Base-by-base conservation (phyloP, 306 rosid species). In the Medicago ruthenica region DNA sequence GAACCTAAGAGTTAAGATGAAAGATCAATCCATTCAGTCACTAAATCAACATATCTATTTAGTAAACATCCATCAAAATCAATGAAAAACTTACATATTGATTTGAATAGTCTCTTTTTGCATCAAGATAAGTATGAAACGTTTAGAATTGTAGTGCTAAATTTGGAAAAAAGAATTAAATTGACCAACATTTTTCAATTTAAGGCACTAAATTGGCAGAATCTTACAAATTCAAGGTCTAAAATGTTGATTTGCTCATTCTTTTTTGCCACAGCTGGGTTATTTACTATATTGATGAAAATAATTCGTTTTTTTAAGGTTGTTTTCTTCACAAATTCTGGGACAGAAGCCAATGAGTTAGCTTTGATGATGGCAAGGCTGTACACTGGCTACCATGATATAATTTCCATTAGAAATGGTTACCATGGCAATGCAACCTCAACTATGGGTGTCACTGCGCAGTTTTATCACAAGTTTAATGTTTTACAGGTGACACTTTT, bases 301-400 rank as follows among this genome's bases (percentile, higher is more conserved):
- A 54, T 12, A 9, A 9, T 13, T 73, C 37, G 34, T 41, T 16
- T 5, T 36, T 68, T 57, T 64, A 58, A 84, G 83, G 88, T 17
- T 71, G 88, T 85, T 68, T 81, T 63, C 83, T 85, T 81, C 73
- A 85, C 88, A 64, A 85, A 85, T 81, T 85, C 88, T 20, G 88
- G 88, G 61, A 85, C 88, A 22, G 88, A 85, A 74, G 88, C 85
- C 71, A 85, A 85, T 65, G 88, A 85, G 65, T 62, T 85, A 44
- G 88, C 88, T 70, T 48, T 85, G 67, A 74, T 85, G 85, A 85
- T 85, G 42, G 85, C 88, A 3, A 73, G 88, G 54, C 6, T 85
- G 45, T 85, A 81, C 68, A 70, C 81, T 37, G 77, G 88, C 22
- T 85, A 64, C 60, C 81, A 85, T 65, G 88, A 85, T 53, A 71